Conservation (phyloP, 306 rosid species). For the Neltuma alba region DNA sequence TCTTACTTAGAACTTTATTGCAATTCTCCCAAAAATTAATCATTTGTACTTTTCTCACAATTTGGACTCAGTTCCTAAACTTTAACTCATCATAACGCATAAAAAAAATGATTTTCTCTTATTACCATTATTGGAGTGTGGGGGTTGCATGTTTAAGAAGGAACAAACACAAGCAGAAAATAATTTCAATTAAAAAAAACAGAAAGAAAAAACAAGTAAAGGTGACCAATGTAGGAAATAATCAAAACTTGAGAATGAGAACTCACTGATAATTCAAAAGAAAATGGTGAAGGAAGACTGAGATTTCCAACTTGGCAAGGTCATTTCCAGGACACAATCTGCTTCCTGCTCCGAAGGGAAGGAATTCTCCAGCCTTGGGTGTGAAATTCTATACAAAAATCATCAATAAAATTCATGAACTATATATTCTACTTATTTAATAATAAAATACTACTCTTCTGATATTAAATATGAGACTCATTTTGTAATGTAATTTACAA, state of each 20-base stretch:
- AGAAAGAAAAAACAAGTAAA: background rate
- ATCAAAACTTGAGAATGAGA: background rate
- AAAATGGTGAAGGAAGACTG: conserved; percentile 71
- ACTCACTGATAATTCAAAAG: conserved; percentile 64
- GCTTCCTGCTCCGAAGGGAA: conserved; percentile 84
- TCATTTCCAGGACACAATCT: conserved; percentile 63
- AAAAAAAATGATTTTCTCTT: background rate
- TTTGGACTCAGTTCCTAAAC: no score
- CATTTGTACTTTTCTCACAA: no score
- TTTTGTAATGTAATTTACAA: no score
- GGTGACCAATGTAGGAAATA: background rate
- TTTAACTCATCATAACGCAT: background rate
- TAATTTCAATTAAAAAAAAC: background rate
- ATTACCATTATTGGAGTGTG: background rate
- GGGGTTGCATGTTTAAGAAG: background rate
- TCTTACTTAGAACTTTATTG: no score
- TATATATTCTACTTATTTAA: no score
- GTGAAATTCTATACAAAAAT: conserved; percentile 31
- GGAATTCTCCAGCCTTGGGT: conserved; percentile 66
- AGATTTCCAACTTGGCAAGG: conserved; percentile 61
- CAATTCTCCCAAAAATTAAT: no score
- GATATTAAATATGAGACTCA: no score
- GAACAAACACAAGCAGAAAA: background rate
- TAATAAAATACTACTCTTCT: no score
- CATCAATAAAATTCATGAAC: background rate